Percentiles rank a stretch among this genome's conserved stretches.
These are phyloP conservation scores for Helotiales sp. DNA, from an alignment of 2,329 filamentous ascomycete species.

Conservation along the genomic window DNA sequence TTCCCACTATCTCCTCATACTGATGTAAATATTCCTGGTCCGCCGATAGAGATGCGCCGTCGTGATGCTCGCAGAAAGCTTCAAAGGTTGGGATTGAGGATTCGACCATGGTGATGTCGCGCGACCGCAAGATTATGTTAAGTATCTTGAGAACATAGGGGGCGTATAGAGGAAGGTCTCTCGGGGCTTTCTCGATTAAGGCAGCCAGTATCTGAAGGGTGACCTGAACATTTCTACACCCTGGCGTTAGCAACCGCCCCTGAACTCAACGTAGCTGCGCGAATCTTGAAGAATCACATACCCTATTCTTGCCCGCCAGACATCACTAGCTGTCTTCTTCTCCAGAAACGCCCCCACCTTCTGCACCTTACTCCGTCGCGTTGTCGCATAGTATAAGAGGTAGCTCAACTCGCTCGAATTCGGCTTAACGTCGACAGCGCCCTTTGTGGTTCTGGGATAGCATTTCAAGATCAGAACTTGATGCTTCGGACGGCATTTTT, in stretches of 20 bases:
- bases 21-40: slow-evolving; percentile 83
- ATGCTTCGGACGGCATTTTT: slow-evolving; percentile 87
- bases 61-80: slow-evolving; percentile 86
- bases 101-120: slow-evolving; percentile 91
- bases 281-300: too few species aligned
- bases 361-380: slow-evolving; percentile 90
- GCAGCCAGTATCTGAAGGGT: slow-evolving; percentile 91
- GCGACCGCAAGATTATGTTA: slow-evolving; percentile 79
- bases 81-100: slow-evolving; percentile 86
- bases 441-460: slow-evolving; percentile 92
- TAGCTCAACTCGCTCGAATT: slow-evolving; percentile 98
- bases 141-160: slow-evolving; percentile 84
- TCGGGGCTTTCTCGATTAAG: slow-evolving; percentile 89
- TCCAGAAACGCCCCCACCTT: slow-evolving; percentile 96
- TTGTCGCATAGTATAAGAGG: slow-evolving; percentile 94
- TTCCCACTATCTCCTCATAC: slow-evolving; percentile 80
- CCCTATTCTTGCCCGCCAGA: slow-evolving; percentile 88
- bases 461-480: slow-evolving; percentile 96
- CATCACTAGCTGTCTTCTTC: slow-evolving; percentile 90
- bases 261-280: slow-evolving; percentile 1
- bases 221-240: slow-evolving; percentile 82
- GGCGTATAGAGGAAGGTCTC: slow-evolving; percentile 89
- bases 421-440: slow-evolving; percentile 88
- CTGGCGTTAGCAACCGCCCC: slow-evolving; percentile 27
- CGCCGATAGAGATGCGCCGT: slow-evolving; percentile 81